Evolutionary conservation across 2,329 filamentous ascomycete species (phyloP).

Genomic region (Fusarium sp.): DNA sequence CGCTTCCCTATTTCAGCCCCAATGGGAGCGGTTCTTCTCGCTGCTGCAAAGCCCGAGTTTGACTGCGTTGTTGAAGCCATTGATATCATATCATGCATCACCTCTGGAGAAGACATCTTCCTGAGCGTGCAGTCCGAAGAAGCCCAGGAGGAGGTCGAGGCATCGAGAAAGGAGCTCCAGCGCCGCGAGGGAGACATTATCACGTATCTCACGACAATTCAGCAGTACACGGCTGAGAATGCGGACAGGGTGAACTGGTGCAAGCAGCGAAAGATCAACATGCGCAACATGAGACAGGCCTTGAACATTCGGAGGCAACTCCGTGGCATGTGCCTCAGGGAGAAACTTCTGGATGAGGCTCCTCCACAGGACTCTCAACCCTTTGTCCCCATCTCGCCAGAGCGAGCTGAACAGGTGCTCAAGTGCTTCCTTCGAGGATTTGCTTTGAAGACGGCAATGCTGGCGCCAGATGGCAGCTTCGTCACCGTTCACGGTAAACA

Average conservation of each 20-base stretch:
- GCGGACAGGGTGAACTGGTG: constrained; percentile 66
- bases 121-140: constrained; percentile 66
- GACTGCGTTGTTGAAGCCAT: constrained; percentile 83
- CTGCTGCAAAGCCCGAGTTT: constrained; percentile 72
- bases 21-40: constrained; percentile 81
- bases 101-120: constrained; percentile 69
- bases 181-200: constrained; percentile 71
- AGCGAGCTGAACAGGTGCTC: constrained; percentile 61
- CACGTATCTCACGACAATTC: constrained; percentile 69
- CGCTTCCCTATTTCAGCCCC: constrained; percentile 82
- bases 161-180: constrained; percentile 63
- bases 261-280: constrained; percentile 62
- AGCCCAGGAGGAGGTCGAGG: constrained; percentile 61
- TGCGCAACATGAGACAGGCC: constrained; percentile 68
- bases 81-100: constrained; percentile 76
- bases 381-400: constrained; percentile 62
- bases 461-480: constrained; percentile 68
- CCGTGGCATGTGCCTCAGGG: constrained; percentile 61
- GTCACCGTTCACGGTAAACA: constrained; percentile 67
- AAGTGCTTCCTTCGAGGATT: constrained; percentile 70
- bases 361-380: constrained; percentile 62
- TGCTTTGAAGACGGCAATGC: constrained; percentile 65
- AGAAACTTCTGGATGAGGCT: constrained; percentile 57
- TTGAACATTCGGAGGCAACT: constrained; percentile 69
- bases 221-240: constrained; percentile 65